These are phyloP conservation scores for Hemisphaericaspora xylofermentans DNA, from an alignment of 1,139 yeast genomes.

Conservation along the genomic window DNA sequence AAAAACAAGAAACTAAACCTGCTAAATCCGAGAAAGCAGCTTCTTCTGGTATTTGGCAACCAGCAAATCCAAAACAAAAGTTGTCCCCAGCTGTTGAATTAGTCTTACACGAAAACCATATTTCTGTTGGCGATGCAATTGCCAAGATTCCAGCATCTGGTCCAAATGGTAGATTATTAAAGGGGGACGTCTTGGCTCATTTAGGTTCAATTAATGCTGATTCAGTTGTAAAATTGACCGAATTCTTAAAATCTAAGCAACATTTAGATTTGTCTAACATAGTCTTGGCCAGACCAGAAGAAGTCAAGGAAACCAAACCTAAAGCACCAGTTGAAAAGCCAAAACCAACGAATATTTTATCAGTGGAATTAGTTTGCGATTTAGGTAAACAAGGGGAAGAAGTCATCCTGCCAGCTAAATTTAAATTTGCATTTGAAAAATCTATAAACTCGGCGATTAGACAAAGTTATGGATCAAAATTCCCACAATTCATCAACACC, in stretches of 20 bases:
- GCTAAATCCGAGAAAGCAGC: slow-evolving; percentile 14
- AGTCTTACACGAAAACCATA: slow-evolving; percentile 58
- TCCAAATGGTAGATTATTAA: slow-evolving; percentile 79
- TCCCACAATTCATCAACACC: slow-evolving; percentile 46
- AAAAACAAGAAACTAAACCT: not conserved
- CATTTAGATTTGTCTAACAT: slow-evolving; percentile 79
- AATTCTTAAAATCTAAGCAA: slow-evolving; percentile 55
- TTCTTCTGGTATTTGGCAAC: slow-evolving; percentile 23
- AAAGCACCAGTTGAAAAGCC: slow-evolving; percentile 17
- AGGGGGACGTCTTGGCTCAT: slow-evolving; percentile 88
- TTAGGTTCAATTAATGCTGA: slow-evolving; percentile 66
- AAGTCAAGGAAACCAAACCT: slow-evolving; percentile 20
- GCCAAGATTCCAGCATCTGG: slow-evolving; percentile 80
- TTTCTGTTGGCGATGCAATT: slow-evolving; percentile 69
- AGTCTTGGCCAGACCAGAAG: slow-evolving; percentile 37
- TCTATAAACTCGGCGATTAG: slow-evolving; percentile 32
- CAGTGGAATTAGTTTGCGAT: slow-evolving; percentile 26
- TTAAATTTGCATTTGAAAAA: slow-evolving; percentile 31
- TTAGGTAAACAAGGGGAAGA: slow-evolving; percentile 21
- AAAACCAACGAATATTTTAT: slow-evolving; percentile 31
- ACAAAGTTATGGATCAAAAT: slow-evolving; percentile 41
- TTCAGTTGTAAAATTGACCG: slow-evolving; percentile 52
- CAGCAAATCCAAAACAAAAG: slow-evolving; percentile 63
- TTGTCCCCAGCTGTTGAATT: slow-evolving; percentile 80
- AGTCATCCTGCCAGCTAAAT: slow-evolving; percentile 25